A percentile compares a stretch with the other conserved stretches of the same genome.
Conservation (phyloP, 208 protist species). For the Novymonas esmeraldas region DNA sequence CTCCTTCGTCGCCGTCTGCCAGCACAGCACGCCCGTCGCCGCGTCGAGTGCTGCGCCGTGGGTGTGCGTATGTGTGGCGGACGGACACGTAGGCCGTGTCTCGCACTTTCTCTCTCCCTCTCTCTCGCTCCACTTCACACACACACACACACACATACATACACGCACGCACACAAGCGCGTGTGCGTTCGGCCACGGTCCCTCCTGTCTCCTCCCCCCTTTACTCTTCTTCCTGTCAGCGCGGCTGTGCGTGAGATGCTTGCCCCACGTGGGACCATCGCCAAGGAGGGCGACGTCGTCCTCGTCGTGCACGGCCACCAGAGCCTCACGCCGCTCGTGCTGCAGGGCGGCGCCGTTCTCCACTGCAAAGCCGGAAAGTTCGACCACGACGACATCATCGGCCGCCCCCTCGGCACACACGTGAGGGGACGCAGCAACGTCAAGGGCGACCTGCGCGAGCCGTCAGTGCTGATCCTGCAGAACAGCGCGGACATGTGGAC, state of each 20-base stretch:
- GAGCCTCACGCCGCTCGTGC: constrained; percentile 64
- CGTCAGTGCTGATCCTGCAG: constrained; percentile 74
- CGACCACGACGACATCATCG: constrained; percentile 85
- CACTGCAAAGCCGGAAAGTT: constrained; percentile 89
- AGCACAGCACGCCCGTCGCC: not conserved
- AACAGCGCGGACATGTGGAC: constrained; percentile 92
- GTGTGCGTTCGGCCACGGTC: too few species aligned
- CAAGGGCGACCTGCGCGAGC: constrained; percentile 43
- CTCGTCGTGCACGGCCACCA: constrained; percentile 74
- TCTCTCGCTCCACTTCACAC: not conserved
- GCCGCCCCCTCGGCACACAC: constrained; percentile 55
- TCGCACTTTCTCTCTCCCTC: not conserved
- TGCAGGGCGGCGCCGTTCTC: constrained; percentile 59
- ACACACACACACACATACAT: not conserved
- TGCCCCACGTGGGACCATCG: constrained; percentile 44
- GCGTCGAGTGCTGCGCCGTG: not conserved
- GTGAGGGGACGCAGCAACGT: constrained; percentile 69
- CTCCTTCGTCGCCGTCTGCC: too few species aligned
- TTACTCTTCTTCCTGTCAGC: not conserved
- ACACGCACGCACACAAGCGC: too few species aligned
- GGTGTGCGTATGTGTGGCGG: too few species aligned
- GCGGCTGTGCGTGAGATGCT: constrained; percentile 46
- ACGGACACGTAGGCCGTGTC: not conserved
- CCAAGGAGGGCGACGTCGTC: constrained; percentile 76
- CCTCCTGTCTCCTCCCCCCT: not conserved